Percentiles rank a stretch among this genome's conserved stretches.
Conservation (phyloP, 2,329 filamentous ascomycete genomes). For the Aureobasidium sp. region DNA sequence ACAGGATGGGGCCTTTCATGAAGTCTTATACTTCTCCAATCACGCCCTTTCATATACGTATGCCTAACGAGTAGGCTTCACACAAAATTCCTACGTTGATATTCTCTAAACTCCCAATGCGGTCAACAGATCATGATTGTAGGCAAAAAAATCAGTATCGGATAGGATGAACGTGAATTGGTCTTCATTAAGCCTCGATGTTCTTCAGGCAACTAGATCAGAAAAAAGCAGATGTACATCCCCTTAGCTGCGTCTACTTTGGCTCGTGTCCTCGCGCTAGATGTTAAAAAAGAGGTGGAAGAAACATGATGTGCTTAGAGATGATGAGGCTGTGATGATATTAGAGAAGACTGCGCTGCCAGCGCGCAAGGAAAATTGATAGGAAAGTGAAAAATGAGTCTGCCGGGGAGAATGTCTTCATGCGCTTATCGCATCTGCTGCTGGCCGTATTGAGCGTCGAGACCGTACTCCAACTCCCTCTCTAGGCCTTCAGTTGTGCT, state of each 20-base stretch:
- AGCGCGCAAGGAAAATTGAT: constrained; percentile 4
- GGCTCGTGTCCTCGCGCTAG: background rate
- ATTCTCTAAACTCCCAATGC: background rate
- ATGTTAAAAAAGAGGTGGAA: background rate
- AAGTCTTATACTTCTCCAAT: background rate
- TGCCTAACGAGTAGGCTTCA: background rate
- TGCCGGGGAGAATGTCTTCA: background rate
- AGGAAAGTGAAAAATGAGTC: background rate
- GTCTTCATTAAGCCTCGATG: background rate
- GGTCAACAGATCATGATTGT: background rate
- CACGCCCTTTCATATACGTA: background rate
- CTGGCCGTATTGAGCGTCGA: constrained; percentile 19
- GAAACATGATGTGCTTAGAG: background rate
- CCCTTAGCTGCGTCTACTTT: background rate
- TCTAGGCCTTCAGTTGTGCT: constrained; percentile 27
- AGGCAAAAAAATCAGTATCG: background rate
- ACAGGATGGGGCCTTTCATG: background rate
- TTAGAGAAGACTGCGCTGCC: constrained; percentile 3
- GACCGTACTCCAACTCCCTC: constrained; percentile 40
- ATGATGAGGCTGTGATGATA: background rate
- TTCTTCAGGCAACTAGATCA: background rate
- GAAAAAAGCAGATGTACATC: constrained; percentile 1
- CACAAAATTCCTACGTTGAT: background rate
- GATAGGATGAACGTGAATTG: background rate
- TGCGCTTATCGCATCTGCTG: constrained; percentile 3